Evolutionary conservation across 257 asterid genomes (phyloP).

Genomic region (Nicotiana otophora): DNA sequence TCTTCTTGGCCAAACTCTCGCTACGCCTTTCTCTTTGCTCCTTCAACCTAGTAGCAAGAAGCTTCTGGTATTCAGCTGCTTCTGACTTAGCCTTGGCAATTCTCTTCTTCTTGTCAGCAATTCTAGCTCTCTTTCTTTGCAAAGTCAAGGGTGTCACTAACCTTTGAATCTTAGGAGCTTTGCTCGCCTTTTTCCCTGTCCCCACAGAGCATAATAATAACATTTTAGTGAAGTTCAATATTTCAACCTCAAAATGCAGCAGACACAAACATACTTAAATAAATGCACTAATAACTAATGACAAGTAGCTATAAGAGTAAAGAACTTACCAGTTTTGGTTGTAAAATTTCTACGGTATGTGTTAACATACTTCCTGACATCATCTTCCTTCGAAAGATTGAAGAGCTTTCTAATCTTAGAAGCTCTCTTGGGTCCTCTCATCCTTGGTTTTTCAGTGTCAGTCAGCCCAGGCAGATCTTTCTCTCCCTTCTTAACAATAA

Average conservation of each 20-base stretch:
- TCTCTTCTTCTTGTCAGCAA: conserved; percentile 13
- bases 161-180: conserved; percentile 12
- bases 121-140: conserved; percentile 10
- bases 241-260: neutral
- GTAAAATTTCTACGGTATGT: conserved; percentile 8
- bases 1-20: conserved; percentile 11
- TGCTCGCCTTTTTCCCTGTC: conserved; percentile 7
- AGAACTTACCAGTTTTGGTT: neutral
- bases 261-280: neutral
- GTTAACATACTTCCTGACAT: conserved; percentile 13
- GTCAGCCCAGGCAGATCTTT: conserved; percentile 12
- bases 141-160: conserved; percentile 6
- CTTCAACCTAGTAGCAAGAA: conserved; percentile 14
- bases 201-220: neutral
- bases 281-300: neutral
- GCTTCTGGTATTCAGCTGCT: conserved; percentile 10
- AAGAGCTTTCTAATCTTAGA: conserved; percentile 12
- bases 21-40: conserved; percentile 11
- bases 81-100: conserved; percentile 9
- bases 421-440: conserved; percentile 15
- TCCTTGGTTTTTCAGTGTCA: conserved; percentile 13
- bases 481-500: conserved; percentile 10
- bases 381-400: conserved; percentile 11
- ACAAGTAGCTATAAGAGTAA: neutral
- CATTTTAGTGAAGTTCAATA: neutral